phyloP scores from a whole-genome alignment of 257 asterid species.

The Handroanthus guayacan region DNA sequence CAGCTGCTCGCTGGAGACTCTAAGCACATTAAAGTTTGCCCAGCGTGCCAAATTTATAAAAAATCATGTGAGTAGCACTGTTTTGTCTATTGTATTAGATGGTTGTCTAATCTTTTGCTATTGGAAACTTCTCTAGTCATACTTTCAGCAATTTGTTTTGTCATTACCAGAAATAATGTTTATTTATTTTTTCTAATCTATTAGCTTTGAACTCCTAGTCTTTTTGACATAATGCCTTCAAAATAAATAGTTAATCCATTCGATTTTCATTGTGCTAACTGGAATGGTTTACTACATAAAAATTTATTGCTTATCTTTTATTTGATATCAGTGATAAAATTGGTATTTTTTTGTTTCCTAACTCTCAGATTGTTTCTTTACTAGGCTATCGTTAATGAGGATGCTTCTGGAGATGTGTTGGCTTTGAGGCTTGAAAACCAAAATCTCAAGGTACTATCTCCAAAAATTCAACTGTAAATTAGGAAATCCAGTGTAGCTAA shows the following conservation, averaged over 20 bases:
- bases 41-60: conserved; percentile 89
- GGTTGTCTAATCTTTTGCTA: background rate
- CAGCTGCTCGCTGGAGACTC: conserved; percentile 85
- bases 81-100: conserved; percentile 9
- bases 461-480: background rate
- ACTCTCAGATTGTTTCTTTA: conserved; percentile 28
- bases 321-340: background rate
- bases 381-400: conserved; percentile 88
- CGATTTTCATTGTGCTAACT: background rate
- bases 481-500: background rate
- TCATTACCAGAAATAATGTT: background rate
- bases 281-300: background rate
- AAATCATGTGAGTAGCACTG: conserved; percentile 62
- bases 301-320: background rate
- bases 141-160: background rate
- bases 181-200: background rate
- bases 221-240: background rate
- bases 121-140: background rate
- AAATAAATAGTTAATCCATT: conserved; percentile 6
- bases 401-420: conserved; percentile 85
- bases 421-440: conserved; percentile 84
- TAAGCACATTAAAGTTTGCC: conserved; percentile 90
- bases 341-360: conserved; percentile 19
- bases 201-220: conserved; percentile 23
- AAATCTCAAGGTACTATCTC: conserved; percentile 65